Conservation (phyloP, 2,329 filamentous ascomycete genomes). For the Nannizziopsis arthrosporioides region DNA sequence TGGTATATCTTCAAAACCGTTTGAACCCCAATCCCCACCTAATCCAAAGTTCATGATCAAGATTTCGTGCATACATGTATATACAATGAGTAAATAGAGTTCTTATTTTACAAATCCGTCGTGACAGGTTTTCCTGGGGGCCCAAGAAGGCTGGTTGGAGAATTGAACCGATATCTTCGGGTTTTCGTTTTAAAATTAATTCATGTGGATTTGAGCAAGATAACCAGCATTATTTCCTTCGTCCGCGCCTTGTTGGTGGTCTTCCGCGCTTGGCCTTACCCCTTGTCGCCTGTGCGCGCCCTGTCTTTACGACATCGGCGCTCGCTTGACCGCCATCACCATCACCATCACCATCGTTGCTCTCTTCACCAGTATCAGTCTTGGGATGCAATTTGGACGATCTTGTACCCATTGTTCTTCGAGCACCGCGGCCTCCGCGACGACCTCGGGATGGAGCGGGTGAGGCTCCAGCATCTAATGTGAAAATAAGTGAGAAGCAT, state of each 20-base stretch:
- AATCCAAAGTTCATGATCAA: neutral
- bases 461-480: slow-evolving; percentile 33
- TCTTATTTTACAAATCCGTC: no score
- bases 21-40: neutral
- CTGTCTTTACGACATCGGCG: slow-evolving; percentile 27
- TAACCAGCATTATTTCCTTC: slow-evolving; percentile 21
- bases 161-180: neutral
- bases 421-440: slow-evolving; percentile 26
- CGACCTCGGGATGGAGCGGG: slow-evolving; percentile 33
- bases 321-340: slow-evolving; percentile 31
- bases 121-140: neutral
- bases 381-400: slow-evolving; percentile 32
- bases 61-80: slow-evolving; percentile 9
- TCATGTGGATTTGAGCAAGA: neutral
- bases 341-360: slow-evolving; percentile 28
- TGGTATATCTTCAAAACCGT: slow-evolving; percentile 1
- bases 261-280: slow-evolving; percentile 23
- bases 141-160: neutral
- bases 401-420: slow-evolving; percentile 27
- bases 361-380: slow-evolving; percentile 32
- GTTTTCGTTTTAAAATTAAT: no score
- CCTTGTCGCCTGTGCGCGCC: slow-evolving; percentile 27
- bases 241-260: slow-evolving; percentile 24
- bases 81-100: slow-evolving; percentile 6
- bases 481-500: neutral